Conservation (phyloP, 2,329 filamentous ascomycete species). For the Pezicula carpinea region DNA sequence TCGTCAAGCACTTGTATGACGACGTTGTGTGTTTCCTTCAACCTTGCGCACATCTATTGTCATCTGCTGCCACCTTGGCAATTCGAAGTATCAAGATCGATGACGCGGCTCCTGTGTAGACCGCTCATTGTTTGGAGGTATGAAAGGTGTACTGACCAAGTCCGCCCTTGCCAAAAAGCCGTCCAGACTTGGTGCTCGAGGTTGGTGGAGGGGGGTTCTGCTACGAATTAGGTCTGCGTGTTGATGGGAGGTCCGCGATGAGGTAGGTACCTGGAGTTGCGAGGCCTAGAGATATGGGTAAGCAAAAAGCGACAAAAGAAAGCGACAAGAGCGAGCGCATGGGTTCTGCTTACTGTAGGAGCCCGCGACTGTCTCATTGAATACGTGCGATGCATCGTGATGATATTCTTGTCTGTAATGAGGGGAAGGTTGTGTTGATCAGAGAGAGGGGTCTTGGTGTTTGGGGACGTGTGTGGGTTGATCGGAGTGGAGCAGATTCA, state of each 20-base stretch:
- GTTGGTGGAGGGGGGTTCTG: slow-evolving; percentile 84
- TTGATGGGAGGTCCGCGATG: neutral
- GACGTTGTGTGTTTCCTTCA: too few relatives aligned
- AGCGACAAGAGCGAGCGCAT: neutral
- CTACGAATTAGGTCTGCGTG: neutral
- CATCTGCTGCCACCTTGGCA: too few relatives aligned
- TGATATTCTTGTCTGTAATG: slow-evolving; percentile 1
- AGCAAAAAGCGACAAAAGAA: neutral
- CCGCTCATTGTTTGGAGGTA: too few relatives aligned
- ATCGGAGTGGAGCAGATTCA: neutral
- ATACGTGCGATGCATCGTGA: slow-evolving; percentile 92
- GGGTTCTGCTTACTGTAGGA: slow-evolving; percentile 67
- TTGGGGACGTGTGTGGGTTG: neutral
- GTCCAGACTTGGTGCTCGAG: slow-evolving; percentile 84
- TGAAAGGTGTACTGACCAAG: slow-evolving; percentile 56
- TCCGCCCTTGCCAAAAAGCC: slow-evolving; percentile 81
- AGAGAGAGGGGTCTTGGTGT: neutral
- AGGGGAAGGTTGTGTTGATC: too few relatives aligned
- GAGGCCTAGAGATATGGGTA: slow-evolving; percentile 21
- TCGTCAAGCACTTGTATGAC: too few relatives aligned
- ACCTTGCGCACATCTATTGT: too few relatives aligned
- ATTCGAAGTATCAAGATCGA: too few relatives aligned
- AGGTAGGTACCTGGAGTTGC: slow-evolving; percentile 52
- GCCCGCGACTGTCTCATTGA: slow-evolving; percentile 97
- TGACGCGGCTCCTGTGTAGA: too few relatives aligned